A percentile compares a stretch with the other conserved stretches of the same genome.
These are phyloP conservation scores for Corynespora cassiicola DNA, from an alignment of 2,329 filamentous ascomycete genomes.

Conservation along the genomic window DNA sequence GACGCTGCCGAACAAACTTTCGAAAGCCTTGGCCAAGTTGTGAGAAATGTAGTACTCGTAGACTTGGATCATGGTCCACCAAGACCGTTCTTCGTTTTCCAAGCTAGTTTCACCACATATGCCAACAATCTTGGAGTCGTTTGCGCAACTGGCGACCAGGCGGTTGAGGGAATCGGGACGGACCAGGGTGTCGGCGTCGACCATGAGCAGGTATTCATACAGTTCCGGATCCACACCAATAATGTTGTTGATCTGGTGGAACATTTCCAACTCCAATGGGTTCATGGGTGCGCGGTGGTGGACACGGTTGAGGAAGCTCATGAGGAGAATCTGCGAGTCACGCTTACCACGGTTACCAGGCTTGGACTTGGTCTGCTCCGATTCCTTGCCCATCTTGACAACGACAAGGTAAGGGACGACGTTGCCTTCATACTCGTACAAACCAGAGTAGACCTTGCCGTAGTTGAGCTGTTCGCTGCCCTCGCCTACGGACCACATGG, in stretches of 20 bases:
- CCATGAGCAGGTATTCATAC: slow-evolving; percentile 95
- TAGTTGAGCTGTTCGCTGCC: slow-evolving; percentile 96
- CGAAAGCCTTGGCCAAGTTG: slow-evolving; percentile 95
- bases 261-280: slow-evolving; percentile 95
- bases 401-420: slow-evolving; percentile 96
- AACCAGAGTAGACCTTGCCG: slow-evolving; percentile 96
- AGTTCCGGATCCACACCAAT: slow-evolving; percentile 98
- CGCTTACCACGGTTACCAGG: slow-evolving; percentile 99
- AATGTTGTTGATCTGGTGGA: slow-evolving; percentile 97
- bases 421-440: slow-evolving; percentile 97
- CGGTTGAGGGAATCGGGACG: slow-evolving; percentile 87
- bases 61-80: slow-evolving; percentile 98
- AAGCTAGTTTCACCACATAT: slow-evolving; percentile 94
- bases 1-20: slow-evolving; percentile 94
- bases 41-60: slow-evolving; percentile 99
- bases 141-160: slow-evolving; percentile 87
- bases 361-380: slow-evolving; percentile 87
- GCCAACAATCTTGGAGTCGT: slow-evolving; percentile 92
- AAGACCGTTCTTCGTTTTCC: slow-evolving; percentile 90
- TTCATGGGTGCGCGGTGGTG: slow-evolving; percentile 98
- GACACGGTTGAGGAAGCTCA: slow-evolving; percentile 98
- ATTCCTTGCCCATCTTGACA: slow-evolving; percentile 97
- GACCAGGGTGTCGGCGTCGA: slow-evolving; percentile 96
- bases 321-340: slow-evolving; percentile 97
- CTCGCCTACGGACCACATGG: slow-evolving; percentile 90